These are phyloP conservation scores for Exophiala viscosa DNA, from an alignment of 2,329 filamentous ascomycete species.

Conservation along the genomic window DNA sequence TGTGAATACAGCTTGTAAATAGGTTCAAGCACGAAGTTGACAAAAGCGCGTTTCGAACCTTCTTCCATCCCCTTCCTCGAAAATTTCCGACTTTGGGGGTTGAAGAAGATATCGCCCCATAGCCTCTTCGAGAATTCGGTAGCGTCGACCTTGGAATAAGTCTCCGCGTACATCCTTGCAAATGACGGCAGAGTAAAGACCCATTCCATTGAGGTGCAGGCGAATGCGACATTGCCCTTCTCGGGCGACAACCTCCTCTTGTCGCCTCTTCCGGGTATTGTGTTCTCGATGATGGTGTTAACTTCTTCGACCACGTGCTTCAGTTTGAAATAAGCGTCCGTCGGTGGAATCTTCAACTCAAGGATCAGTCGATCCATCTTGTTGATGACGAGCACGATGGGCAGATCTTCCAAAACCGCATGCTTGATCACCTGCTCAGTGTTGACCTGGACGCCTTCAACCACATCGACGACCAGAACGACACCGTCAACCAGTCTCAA, in stretches of 20 bases:
- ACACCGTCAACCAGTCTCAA: slow-evolving; percentile 86
- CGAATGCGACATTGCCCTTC: slow-evolving; percentile 96
- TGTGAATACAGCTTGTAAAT: slow-evolving; percentile 98
- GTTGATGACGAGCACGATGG: slow-evolving; percentile 87
- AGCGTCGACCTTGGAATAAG: slow-evolving; percentile 74
- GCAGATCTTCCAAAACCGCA: slow-evolving; percentile 82
- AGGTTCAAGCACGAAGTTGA: slow-evolving; percentile 91
- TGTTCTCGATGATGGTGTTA: slow-evolving; percentile 90
- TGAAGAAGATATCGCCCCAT: slow-evolving; percentile 97
- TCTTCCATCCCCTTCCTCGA: slow-evolving; percentile 83
- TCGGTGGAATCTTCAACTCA: slow-evolving; percentile 88
- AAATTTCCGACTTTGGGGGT: slow-evolving; percentile 84
- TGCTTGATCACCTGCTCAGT: slow-evolving; percentile 97
- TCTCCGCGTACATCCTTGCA: slow-evolving; percentile 91
- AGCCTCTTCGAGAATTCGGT: slow-evolving; percentile 78
- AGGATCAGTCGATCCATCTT: slow-evolving; percentile 95
- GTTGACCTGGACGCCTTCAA: slow-evolving; percentile 98
- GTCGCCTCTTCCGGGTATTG: slow-evolving; percentile 75
- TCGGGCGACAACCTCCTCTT: slow-evolving; percentile 83
- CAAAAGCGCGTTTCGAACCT: slow-evolving; percentile 76
- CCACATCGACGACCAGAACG: slow-evolving; percentile 89
- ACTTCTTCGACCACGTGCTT: slow-evolving; percentile 99
- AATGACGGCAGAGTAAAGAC: slow-evolving; percentile 94
- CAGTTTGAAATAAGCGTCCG: slow-evolving; percentile 96
- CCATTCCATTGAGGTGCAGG: slow-evolving; percentile 91